phyloP scores from a whole-genome alignment of 768 basidiomycete genomes.

The Boletus rubescentipes region DNA sequence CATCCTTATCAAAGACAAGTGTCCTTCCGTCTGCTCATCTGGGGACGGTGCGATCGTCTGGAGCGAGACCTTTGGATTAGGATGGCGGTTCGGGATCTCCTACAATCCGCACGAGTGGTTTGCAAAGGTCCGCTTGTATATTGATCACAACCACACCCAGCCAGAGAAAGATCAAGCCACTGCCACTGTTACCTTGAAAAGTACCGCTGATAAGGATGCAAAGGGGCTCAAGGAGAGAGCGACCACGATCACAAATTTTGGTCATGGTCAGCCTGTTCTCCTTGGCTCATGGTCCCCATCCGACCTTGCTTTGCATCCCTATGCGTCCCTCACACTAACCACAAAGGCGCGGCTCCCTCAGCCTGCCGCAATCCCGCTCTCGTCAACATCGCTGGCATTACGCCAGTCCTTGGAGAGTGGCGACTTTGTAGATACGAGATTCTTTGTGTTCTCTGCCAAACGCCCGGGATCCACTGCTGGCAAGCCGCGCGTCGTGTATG shows the following conservation, averaged over 20 bases:
- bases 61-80: constrained; percentile 28
- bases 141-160: constrained; percentile 28
- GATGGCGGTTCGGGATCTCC: constrained; percentile 29
- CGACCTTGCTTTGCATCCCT: constrained; percentile 17
- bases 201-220: background rate
- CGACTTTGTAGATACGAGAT: constrained; percentile 30
- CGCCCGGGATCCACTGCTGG: constrained; percentile 10
- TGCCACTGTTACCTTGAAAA: constrained; percentile 12
- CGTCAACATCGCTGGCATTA: constrained; percentile 18
- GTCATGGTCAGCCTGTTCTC: constrained; percentile 23
- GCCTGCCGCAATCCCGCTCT: constrained; percentile 12
- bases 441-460: constrained; percentile 27
- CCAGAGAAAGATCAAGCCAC: constrained; percentile 21
- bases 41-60: constrained; percentile 13
- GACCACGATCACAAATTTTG: constrained; percentile 24
- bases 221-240: constrained; percentile 10
- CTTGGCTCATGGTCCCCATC: constrained; percentile 24
- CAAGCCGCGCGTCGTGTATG: constrained; percentile 27
- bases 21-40: constrained; percentile 15
- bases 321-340: constrained; percentile 20
- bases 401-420: constrained; percentile 25
- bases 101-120: constrained; percentile 22
- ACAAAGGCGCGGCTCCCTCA: constrained; percentile 18
- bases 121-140: constrained; percentile 22
- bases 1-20: constrained; percentile 20